Conservation (phyloP, 177 flowering plant species). For the Telopea speciosissima region DNA sequence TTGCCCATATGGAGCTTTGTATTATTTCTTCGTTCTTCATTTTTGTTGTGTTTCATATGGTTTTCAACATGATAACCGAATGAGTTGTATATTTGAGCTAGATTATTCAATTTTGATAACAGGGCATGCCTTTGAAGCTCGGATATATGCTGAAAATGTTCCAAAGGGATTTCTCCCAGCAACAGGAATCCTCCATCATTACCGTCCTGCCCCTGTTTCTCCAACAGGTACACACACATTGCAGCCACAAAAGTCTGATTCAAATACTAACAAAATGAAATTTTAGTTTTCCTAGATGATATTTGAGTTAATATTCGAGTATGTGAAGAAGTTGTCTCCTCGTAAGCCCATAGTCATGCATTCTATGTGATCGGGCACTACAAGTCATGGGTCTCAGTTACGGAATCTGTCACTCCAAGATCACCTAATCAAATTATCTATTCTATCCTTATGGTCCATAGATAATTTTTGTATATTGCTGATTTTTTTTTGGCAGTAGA, state of each 20-base stretch:
- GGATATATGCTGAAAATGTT: conserved; percentile 99
- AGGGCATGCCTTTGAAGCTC: conserved; percentile 99
- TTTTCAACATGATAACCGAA: neutral
- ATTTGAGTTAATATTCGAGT: neutral
- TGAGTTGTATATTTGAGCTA: neutral
- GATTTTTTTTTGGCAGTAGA: neutral
- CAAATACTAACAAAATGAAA: neutral
- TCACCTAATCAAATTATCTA: neutral
- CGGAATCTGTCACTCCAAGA: neutral
- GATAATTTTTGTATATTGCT: neutral
- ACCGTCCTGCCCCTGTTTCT: conserved; percentile 65
- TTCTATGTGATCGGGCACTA: neutral
- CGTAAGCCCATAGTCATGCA: neutral
- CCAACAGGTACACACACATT: conserved; percentile 47
- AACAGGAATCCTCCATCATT: conserved; percentile 89
- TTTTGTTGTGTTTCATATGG: neutral
- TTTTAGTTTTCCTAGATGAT: neutral
- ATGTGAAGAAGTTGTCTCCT: conserved; percentile 1
- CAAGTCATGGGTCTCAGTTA: neutral
- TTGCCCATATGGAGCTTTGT: neutral
- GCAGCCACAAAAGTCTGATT: neutral
- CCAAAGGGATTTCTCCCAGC: conserved; percentile 98
- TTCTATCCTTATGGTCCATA: neutral
- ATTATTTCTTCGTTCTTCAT: neutral
- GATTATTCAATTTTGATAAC: conserved; percentile 11